Conservation (phyloP, 1,284 basidiomycete species). For the Malassezia japonica region DNA sequence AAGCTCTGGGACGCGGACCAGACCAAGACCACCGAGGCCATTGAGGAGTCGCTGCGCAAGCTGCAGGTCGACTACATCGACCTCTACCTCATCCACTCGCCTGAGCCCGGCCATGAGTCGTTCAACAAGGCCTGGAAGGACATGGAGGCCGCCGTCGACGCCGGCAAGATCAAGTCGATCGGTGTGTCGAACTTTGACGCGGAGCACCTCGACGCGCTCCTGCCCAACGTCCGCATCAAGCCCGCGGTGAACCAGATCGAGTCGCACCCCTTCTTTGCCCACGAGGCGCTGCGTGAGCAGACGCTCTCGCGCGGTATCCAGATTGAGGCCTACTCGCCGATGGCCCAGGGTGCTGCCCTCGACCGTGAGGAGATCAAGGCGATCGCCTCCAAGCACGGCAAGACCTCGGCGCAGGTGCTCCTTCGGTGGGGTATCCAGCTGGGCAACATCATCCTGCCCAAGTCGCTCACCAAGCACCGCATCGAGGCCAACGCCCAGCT, state of each 20-base stretch:
- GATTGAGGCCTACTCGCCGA: conserved; percentile 45
- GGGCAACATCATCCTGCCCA: conserved; percentile 44
- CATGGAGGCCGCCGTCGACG: conserved; percentile 44
- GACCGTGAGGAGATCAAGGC: conserved; percentile 42
- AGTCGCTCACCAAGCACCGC: conserved; percentile 41
- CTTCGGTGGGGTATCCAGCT: conserved; percentile 36
- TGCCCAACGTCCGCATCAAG: conserved; percentile 42
- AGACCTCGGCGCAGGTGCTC: conserved; percentile 42
- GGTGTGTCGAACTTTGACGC: conserved; percentile 48
- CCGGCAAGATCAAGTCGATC: conserved; percentile 45
- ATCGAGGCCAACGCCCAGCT: conserved; percentile 42
- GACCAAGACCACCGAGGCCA: conserved; percentile 38
- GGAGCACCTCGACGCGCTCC: conserved; percentile 42
- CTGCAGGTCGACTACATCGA: conserved; percentile 44
- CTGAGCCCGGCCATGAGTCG: conserved; percentile 38
- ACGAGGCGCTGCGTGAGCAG: conserved; percentile 43
- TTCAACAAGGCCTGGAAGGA: conserved; percentile 44
- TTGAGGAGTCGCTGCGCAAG: conserved; percentile 46
- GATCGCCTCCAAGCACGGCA: conserved; percentile 44
- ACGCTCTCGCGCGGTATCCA: conserved; percentile 43
- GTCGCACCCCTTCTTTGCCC: conserved; percentile 46
- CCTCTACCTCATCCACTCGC: conserved; percentile 46
- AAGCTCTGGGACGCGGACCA: conserved; percentile 47
- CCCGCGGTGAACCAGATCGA: conserved; percentile 48
- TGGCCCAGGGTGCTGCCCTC: conserved; percentile 45